Evolutionary conservation across 805 yeast genomes (phyloP), one percentile per base, ranked within the genome.

Genomic region (Diddensiella santjacobensis): DNA sequence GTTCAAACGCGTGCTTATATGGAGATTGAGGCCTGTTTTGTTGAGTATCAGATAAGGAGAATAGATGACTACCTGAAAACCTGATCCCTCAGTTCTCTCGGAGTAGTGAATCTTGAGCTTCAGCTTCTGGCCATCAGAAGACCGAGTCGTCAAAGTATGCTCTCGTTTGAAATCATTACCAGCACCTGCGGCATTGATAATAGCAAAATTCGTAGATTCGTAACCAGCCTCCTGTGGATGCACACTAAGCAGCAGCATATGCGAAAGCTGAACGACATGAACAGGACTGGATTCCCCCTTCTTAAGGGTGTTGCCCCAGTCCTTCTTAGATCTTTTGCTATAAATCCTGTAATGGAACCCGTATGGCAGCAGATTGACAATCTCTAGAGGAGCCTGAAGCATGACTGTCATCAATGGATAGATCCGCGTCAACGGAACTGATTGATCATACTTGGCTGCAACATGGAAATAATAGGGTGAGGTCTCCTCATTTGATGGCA

Each of bases 11-110:
- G 81, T 83, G 51, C 73, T 70, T 13, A 89, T 65, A 41, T 70
- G 73, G 11, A 93, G 53, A 54, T 79, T 79, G 51, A 74, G 76
- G 1, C 86, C 90, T 0, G 96, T 87, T 58, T 85, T 73, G 65
- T 93, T 95, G 53, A 90, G 70, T 15, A 93, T 69, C 40, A 93
- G 72, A 60, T 91, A 93, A 0, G 97, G 97, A 0, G 96, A 71
- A 60, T 80, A 88, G n/a, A 93, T 72, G 10, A 78, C 76, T 1
- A 88, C 75, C 53, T 79, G 31, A 19, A 13, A 40, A 10, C 43
- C 33, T 13, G 18, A 22, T 6, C 23, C 31, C 30, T 13, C 23
- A 8, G 30, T 8, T 5, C 50, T 57, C 37, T 51, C 71, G 40
- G 75, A 73, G 62, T 89, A 91, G 51, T 80, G 82, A 4, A 93